Evolutionary conservation across 441 rosid genomes (phyloP).

Genomic region (Kokia cookei): DNA sequence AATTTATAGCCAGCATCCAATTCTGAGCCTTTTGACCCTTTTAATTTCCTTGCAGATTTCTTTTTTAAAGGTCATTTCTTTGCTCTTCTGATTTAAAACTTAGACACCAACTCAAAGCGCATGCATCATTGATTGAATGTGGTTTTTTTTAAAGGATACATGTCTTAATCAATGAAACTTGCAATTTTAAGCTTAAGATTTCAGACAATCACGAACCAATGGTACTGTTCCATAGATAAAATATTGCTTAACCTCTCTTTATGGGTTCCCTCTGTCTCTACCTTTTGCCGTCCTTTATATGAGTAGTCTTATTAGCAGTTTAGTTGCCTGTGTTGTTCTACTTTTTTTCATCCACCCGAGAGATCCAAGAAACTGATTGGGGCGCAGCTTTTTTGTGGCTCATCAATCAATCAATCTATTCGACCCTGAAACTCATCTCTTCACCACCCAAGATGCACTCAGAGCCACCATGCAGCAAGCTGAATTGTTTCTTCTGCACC

Average conservation of each 20-base stretch:
- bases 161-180: not conserved
- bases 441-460: conserved; percentile 11
- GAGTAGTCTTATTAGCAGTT: not conserved
- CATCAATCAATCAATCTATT: not conserved
- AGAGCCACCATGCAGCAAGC: conserved; percentile 35
- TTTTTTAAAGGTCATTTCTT: not conserved
- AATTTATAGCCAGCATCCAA: not conserved
- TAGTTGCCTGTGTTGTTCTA: not conserved
- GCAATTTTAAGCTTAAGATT: not conserved
- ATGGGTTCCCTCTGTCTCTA: not conserved
- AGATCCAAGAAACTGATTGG: not conserved
- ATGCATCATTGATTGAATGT: not conserved
- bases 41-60: not conserved
- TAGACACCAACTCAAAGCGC: not conserved
- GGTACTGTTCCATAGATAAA: not conserved
- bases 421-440: not conserved
- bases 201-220: not conserved
- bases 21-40: not conserved
- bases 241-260: not conserved
- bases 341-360: not conserved
- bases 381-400: not conserved
- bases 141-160: not conserved
- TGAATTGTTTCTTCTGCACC: conserved; percentile 75
- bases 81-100: not conserved
- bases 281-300: not conserved